Percentiles rank a stretch among this genome's conserved stretches.
These are phyloP conservation scores for Kodamaea arcana DNA, from an alignment of 1,139 yeast genomes.

Conservation along the genomic window DNA sequence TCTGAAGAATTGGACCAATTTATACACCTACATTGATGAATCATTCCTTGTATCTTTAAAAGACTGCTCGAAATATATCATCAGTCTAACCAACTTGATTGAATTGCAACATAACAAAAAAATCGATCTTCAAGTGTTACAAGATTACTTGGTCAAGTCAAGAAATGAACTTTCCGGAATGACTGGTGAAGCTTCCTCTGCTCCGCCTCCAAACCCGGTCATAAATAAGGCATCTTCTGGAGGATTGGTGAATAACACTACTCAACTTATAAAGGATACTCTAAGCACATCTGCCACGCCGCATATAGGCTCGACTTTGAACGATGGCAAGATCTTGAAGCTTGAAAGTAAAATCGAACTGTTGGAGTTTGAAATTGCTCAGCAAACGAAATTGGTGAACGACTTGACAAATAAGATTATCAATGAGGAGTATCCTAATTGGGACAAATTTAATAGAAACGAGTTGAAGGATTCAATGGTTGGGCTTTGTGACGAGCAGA, in stretches of 20 bases:
- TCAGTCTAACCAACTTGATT: slow-evolving; percentile 68
- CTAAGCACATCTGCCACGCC: slow-evolving; percentile 43
- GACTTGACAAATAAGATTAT: slow-evolving; percentile 68
- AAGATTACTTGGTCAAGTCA: slow-evolving; percentile 72
- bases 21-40: slow-evolving; percentile 66
- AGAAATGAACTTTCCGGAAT: slow-evolving; percentile 56
- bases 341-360: slow-evolving; percentile 31
- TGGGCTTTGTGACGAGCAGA: slow-evolving; percentile 70
- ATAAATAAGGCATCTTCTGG: slow-evolving; percentile 18
- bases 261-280: slow-evolving; percentile 45
- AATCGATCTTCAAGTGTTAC: slow-evolving; percentile 81
- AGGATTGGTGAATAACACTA: slow-evolving; percentile 42
- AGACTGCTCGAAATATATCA: slow-evolving; percentile 83
- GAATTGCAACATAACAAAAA: slow-evolving; percentile 89
- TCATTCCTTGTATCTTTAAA: slow-evolving; percentile 78
- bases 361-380: slow-evolving; percentile 51
- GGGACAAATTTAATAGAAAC: slow-evolving; percentile 73
- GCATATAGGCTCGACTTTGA: slow-evolving; percentile 36
- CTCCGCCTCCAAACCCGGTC: slow-evolving; percentile 36
- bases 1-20: slow-evolving; percentile 36
- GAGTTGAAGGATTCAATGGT: slow-evolving; percentile 73
- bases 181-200: slow-evolving; percentile 6
- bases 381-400: slow-evolving; percentile 46
- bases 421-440: slow-evolving; percentile 75
- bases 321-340: slow-evolving; percentile 34